Base-by-base conservation (phyloP, 2,329 filamentous ascomycete genomes). In the Paecilomyces fulvus region DNA sequence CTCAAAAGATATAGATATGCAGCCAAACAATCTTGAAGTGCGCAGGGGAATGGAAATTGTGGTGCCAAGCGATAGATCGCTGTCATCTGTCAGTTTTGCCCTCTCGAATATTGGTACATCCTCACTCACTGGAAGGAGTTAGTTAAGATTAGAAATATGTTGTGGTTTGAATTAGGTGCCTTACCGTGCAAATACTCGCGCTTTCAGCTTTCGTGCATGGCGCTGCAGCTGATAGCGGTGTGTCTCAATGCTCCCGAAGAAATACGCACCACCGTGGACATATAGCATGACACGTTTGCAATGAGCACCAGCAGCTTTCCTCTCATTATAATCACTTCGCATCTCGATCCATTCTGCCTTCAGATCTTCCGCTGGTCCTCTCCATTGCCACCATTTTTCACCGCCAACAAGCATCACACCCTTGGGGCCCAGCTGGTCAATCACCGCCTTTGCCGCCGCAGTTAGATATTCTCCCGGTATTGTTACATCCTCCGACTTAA, bases 141-240 rank as follows among this genome's bases (percentile, higher is more conserved):
- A 43, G 37, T 8, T 17, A 43, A 43, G 17, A 17, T 9, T n/a
- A n/a, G 9, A n/a, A 17, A 20, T 8, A 17, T 5, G 17, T 17
- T 9, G n/a, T 43, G 1, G 20, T 6, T 12, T 9, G 8, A 3
- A 7, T 30, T 4, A 21, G 23, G n/a, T 3, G 54, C 55, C 71
- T 62, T 71, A 76, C 75, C 74, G 88, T 23, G 92, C 91, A 70
- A 97, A 85, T 7, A 96, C 88, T 55, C 91, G 82, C 17, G 91
- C 92, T 72, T 94, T 91, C 59, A 99, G 80, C 75, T 97, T 97
- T 55, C 94, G 83, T 28, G 94, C 94, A 79, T 97, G 92, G 52
- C 92, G 83, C 73, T 99, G 94, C 80, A 99, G 85, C 79, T 97
- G 92, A 74, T 97, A 97, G n/a, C 94, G 86, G 76, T 97, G 94